Evolutionary conservation across 192 early-diverging fungal species (phyloP), one percentile per base, ranked within the genome.

Genomic region (Podila horticola): DNA sequence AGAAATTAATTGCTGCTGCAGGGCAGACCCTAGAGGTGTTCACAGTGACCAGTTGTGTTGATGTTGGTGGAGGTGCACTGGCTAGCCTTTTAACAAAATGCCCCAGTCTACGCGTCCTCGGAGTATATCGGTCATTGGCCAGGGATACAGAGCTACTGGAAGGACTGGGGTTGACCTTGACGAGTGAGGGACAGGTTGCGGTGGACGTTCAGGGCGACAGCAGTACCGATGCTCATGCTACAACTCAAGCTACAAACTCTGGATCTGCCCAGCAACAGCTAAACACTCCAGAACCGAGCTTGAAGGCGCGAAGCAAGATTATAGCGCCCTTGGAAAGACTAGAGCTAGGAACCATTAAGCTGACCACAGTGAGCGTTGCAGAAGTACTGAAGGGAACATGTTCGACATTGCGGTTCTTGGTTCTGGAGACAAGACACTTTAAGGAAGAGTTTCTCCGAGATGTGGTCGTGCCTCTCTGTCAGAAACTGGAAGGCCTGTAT

Each of bases 41-140:
- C 20, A 49, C 65, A 11, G 70, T 81, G 3, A 81, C 71, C 15
- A 81, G 77, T 58, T 81, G 77, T 63, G 77, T 81, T 22, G 77
- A 81, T 66, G 49, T 81, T 34, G 66, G 77, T 15, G 77, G 77
- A 22, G 62, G 62, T n/a, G 70, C 77, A 29, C 15, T 81, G 12
- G 77, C 77, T 11, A 73, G 45, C 33, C 28, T 81, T 3, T 64
- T 81, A 30, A 81, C 77, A 22, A 67, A 26, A 24, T 81, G 77
- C 60, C 77, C 77, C 10, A 73, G 61, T 11, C 58, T 81, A 13
- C 71, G 71, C 31, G 77, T 81, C 10, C 62, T 81, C 24, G 71
- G 71, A 22, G 60, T 81, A 12, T 66, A 73, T 15, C 67, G 63
- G 17, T 72, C 71, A 4, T 22, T 81, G 24, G 70, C 77, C 22